Base-by-base conservation (phyloP, 2,329 filamentous ascomycete genomes). In the Kalmusia sp. region DNA sequence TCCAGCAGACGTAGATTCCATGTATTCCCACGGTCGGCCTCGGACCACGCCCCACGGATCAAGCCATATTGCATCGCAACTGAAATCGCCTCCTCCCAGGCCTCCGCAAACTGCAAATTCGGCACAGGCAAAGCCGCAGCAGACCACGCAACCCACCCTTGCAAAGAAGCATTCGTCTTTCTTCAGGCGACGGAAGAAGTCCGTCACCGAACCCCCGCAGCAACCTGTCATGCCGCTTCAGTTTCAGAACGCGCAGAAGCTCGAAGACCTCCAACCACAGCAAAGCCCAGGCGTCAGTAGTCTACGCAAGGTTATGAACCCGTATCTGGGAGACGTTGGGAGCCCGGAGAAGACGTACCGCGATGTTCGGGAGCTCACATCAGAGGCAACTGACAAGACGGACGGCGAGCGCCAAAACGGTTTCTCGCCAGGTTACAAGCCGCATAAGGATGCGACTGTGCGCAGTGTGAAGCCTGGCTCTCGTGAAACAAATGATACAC, bases 161-260 rank as follows among this genome's bases (percentile, higher is more conserved):
- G 90, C 91, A 65, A 97, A 97, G 80, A 97, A 97, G 74, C 86
- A 91, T 3, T 96, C 93, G 1, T 93, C 92, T 0, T 98, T 99
- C 77, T 98, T 98, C 78, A 85, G 95, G 57, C 84, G 95, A 54
- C 85, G 93, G 58, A 98, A 98, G 84, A 96, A 93, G 82, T 96
- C 93, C 4, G 76, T 92, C 28, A 84, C 86, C 12, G 92, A 96
- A 58, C 71, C 74, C 38, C 82, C 85, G 19, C 82, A 82, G 33
- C 86, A 89, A 28, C 86, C 88, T 7, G 74, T 87, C 25, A 83
- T 73, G 58, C 75, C 80, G 37, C 62, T 78, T 24, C 74, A 77
- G 31, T 65, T 79, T 30, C 74, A 72, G 9, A 59, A 60, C 37
- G 65, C 64, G 70, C 38, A 59, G 52, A 59, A 57, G 45, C 55